These are phyloP conservation scores for Adiantum capillusveneris DNA, from an alignment of 75 land plant genomes.

Conservation along the genomic window DNA sequence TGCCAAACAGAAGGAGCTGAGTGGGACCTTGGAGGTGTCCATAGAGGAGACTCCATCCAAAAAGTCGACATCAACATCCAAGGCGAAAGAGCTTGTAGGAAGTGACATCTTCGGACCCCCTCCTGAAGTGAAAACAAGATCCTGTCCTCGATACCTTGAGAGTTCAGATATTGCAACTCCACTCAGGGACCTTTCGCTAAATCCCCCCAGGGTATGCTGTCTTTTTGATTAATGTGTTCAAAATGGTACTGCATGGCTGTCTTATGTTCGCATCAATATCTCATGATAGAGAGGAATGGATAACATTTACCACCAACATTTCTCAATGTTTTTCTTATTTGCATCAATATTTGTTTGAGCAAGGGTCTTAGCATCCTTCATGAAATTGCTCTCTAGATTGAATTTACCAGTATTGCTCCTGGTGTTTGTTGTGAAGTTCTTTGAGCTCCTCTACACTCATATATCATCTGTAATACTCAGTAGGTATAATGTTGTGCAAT, in stretches of 20 bases:
- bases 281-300: too few species aligned
- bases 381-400: too few species aligned
- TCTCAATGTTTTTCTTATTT: background rate
- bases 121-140: constrained; percentile 45
- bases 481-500: too few species aligned
- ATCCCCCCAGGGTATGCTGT: background rate
- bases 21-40: constrained; percentile 53
- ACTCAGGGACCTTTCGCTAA: background rate
- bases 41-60: constrained; percentile 38
- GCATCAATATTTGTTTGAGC: too few species aligned
- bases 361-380: too few species aligned
- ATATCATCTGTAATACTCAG: too few species aligned
- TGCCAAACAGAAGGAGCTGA: constrained; percentile 88
- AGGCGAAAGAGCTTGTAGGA: constrained; percentile 75
- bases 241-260: too few species aligned
- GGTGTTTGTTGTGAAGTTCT: too few species aligned
- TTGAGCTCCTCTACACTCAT: too few species aligned
- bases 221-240: background rate
- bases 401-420: too few species aligned
- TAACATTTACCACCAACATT: too few species aligned
- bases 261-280: background rate
- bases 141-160: constrained; percentile 16
- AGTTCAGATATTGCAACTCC: background rate
- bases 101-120: constrained; percentile 86
- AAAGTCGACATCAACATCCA: constrained; percentile 57